Evolutionary conservation across 441 rosid species (phyloP).

Genomic region (Biscutella laevigata): DNA sequence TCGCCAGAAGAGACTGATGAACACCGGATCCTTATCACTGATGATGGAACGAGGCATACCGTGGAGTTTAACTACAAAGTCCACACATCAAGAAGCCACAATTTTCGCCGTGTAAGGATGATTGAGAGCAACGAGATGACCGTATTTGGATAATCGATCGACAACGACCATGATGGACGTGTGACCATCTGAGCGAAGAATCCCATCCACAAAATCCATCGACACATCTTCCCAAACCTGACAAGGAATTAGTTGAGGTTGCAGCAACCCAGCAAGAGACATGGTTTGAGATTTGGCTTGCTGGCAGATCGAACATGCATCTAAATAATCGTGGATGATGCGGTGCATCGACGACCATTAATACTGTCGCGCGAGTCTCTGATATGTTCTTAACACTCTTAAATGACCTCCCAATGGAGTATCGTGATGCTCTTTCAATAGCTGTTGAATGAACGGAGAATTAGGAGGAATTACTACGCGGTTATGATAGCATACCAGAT

Average conservation of each 20-base stretch:
- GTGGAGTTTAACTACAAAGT: not conserved
- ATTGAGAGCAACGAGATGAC: not conserved
- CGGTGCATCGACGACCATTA: too few species aligned
- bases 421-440: rapidly evolving
- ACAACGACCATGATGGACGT: not conserved
- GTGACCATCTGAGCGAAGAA: not conserved
- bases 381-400: too few species aligned
- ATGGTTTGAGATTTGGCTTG: not conserved
- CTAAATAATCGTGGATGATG: not conserved
- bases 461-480: not conserved
- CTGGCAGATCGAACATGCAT: not conserved
- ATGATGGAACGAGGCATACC: not conserved
- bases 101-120: not conserved
- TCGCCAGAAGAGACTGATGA: not conserved
- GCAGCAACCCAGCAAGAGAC: not conserved
- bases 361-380: too few species aligned
- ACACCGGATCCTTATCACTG: not conserved
- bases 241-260: not conserved
- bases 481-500: not conserved
- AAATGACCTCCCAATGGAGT: not conserved
- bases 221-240: not conserved
- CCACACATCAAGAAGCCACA: not conserved
- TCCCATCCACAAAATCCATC: not conserved
- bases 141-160: not conserved
- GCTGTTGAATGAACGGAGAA: not conserved